phyloP scores from a whole-genome alignment of 2,329 filamentous ascomycete genomes.

The Neofusicoccum laricinum region DNA sequence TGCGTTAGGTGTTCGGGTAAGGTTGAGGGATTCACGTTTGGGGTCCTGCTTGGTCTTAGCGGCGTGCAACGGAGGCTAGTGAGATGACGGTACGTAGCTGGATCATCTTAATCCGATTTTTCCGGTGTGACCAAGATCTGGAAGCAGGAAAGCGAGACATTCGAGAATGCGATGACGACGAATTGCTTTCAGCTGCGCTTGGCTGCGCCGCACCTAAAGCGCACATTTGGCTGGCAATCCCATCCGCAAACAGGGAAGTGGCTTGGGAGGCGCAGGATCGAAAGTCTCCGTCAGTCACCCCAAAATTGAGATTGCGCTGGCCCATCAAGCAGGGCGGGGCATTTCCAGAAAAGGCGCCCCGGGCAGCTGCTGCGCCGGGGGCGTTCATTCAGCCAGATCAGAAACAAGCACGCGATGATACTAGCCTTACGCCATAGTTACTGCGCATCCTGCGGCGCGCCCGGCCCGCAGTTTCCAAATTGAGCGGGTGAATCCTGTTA shows the following conservation, averaged over 20 bases:
- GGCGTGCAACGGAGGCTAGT: background rate
- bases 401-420: background rate
- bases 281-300: background rate
- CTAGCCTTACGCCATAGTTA: conserved; percentile 15
- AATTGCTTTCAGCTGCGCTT: background rate
- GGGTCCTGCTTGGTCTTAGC: background rate
- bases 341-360: background rate
- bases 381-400: background rate
- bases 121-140: background rate
- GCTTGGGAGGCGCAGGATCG: background rate
- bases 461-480: background rate
- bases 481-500: conserved; percentile 1
- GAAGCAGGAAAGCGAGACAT: background rate
- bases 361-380: background rate
- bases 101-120: background rate
- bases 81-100: background rate
- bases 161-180: background rate
- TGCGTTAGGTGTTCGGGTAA: background rate
- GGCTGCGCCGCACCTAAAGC: background rate
- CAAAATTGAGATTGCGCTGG: background rate
- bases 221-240: background rate
- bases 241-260: background rate
- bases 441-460: background rate
- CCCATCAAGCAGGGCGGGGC: background rate
- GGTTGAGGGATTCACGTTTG: background rate